These are phyloP conservation scores for Aphanoascus verrucosus DNA, from an alignment of 2,329 filamentous ascomycete genomes.

Conservation along the genomic window DNA sequence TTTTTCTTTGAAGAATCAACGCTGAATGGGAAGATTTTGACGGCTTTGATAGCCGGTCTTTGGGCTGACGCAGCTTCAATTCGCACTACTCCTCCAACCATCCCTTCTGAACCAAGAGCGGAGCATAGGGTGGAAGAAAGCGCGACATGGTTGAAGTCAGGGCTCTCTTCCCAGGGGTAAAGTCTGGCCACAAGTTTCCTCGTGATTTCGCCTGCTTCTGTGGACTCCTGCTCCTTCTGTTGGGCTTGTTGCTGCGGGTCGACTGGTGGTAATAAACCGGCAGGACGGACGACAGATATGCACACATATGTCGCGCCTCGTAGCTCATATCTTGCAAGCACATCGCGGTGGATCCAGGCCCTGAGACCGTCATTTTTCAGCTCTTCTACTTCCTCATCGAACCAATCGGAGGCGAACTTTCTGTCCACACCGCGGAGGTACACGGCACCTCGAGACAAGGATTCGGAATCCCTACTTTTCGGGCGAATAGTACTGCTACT, in stretches of 20 bases:
- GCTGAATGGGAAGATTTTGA: conserved; percentile 76
- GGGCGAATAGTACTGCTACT: conserved; percentile 58
- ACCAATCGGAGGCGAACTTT: conserved; percentile 59
- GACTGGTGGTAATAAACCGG: conserved; percentile 59
- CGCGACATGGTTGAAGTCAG: conserved; percentile 67
- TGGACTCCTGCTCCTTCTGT: conserved; percentile 53
- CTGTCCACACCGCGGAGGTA: conserved; percentile 75
- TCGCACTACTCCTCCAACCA: conserved; percentile 79
- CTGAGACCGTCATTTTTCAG: conserved; percentile 51
- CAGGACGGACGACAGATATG: conserved; percentile 79
- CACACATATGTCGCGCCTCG: conserved; percentile 65
- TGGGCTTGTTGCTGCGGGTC: conserved; percentile 58
- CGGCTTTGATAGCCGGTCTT: conserved; percentile 51
- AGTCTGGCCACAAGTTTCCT: conserved; percentile 66
- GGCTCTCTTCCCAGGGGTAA: conserved; percentile 71
- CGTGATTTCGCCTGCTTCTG: conserved; percentile 47
- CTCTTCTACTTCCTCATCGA: conserved; percentile 54
- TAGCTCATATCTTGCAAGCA: conserved; percentile 60
- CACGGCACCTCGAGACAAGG: conserved; percentile 43
- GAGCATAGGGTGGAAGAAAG: conserved; percentile 68
- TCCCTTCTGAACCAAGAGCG: conserved; percentile 57
- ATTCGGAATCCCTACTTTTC: conserved; percentile 51
- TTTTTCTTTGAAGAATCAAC: conserved; percentile 45
- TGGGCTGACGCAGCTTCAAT: conserved; percentile 68
- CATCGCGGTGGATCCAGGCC: conserved; percentile 76